A percentile compares a stretch with the other conserved stretches of the same genome.
Conservation (phyloP, 768 basidiomycete genomes). For the Leccinum longicurvipes region DNA sequence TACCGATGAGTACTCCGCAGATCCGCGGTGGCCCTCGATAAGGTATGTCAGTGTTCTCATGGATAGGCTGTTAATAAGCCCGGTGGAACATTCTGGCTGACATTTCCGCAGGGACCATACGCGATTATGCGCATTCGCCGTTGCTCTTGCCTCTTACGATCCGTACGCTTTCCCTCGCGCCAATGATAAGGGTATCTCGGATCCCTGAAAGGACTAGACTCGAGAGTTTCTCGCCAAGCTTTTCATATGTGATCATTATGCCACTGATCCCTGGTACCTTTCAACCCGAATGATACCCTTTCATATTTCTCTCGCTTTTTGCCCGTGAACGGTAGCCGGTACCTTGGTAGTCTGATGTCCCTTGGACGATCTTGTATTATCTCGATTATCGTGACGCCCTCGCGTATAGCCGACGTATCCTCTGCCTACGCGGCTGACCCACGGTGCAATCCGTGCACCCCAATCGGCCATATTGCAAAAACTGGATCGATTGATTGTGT, state of each 20-base stretch:
- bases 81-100: slow-evolving; percentile 20
- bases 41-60: slow-evolving; percentile 27
- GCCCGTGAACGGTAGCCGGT: slow-evolving; percentile 16
- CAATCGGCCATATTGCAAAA: slow-evolving; percentile 8
- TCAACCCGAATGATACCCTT: slow-evolving; percentile 7
- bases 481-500: slow-evolving; percentile 6
- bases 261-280: slow-evolving; percentile 23
- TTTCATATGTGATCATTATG: slow-evolving; percentile 17
- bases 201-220: slow-evolving; percentile 28
- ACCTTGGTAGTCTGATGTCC: slow-evolving; percentile 19
- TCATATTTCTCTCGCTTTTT: not conserved
- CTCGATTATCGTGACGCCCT: slow-evolving; percentile 7
- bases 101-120: slow-evolving; percentile 19
- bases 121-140: slow-evolving; percentile 23
- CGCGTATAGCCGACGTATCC: slow-evolving; percentile 7
- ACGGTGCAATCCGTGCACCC: slow-evolving; percentile 5
- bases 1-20: slow-evolving; percentile 17
- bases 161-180: slow-evolving; percentile 10
- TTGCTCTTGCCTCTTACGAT: slow-evolving; percentile 24
- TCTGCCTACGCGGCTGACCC: slow-evolving; percentile 6
- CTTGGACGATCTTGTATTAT: slow-evolving; percentile 7
- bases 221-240: slow-evolving; percentile 14
- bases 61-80: slow-evolving; percentile 10
- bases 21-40: slow-evolving; percentile 28
- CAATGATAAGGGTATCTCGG: slow-evolving; percentile 29